Conservation (phyloP, 176 grass and related monocot genomes). For the Tuctoria greenei region DNA sequence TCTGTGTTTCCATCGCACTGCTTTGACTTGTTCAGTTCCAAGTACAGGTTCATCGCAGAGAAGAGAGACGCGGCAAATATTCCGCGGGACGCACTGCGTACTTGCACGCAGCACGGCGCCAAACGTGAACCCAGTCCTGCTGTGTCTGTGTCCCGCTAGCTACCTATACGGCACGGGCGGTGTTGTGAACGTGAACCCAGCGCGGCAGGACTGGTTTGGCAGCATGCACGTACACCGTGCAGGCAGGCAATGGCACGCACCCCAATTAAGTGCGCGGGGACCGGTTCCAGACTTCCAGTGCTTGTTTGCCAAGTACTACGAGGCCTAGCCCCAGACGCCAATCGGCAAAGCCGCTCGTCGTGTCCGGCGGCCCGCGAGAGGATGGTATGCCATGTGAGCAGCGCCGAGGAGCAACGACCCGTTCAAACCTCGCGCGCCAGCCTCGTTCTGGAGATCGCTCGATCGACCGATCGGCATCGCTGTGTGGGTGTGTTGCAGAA, state of each 20-base stretch:
- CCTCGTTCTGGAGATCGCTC: neutral
- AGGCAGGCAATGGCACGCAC: neutral
- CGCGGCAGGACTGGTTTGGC: slow-evolving; percentile 7
- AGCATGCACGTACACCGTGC: neutral
- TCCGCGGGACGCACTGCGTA: neutral
- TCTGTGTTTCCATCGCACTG: neutral
- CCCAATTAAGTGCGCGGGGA: neutral
- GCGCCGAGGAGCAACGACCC: neutral
- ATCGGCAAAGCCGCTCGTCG: neutral
- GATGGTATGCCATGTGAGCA: neutral
- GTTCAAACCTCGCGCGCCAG: neutral
- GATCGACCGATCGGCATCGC: neutral
- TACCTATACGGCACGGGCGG: neutral
- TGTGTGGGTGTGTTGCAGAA: neutral
- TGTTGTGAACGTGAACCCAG: neutral
- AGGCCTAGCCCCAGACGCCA: neutral
- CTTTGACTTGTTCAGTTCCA: neutral
- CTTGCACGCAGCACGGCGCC: neutral
- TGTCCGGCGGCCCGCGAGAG: neutral
- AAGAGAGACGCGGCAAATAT: neutral
- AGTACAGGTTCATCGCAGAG: neutral
- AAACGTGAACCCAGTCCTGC: neutral
- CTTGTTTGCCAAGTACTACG: neutral
- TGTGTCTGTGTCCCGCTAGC: too few species aligned
- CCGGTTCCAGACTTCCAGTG: neutral